Conservation (phyloP, 2,329 filamentous ascomycete genomes). For the Pestalotiopsis fici region DNA sequence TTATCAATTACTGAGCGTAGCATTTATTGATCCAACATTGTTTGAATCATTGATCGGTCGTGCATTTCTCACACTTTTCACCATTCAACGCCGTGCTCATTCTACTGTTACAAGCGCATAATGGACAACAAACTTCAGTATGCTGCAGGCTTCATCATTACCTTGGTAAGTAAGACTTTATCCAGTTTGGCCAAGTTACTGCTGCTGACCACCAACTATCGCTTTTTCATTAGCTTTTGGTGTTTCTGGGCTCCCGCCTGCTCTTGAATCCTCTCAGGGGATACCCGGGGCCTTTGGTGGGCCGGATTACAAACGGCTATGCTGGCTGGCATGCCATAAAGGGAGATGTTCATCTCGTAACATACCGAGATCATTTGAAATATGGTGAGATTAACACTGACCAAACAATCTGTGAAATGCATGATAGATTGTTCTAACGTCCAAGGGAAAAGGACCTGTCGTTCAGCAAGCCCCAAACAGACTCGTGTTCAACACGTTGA, state of each 20-base stretch:
- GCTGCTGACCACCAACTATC: neutral
- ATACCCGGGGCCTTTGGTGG: neutral
- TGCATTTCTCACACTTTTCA: neutral
- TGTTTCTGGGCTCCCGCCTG: neutral
- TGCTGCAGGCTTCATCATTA: neutral
- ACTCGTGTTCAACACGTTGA: slow-evolving; percentile 19
- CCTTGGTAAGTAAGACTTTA: neutral
- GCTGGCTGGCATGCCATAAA: neutral
- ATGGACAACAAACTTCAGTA: neutral
- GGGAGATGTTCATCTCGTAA: neutral
- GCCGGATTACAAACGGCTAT: neutral
- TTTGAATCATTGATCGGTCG: no score
- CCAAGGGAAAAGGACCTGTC: slow-evolving; percentile 13
- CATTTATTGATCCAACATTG: no score
- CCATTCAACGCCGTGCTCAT: neutral
- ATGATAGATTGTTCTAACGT: neutral
- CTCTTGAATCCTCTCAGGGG: neutral
- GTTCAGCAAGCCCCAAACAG: slow-evolving; percentile 18
- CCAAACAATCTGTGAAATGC: neutral
- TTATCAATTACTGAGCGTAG: no score
- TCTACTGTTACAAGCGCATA: neutral
- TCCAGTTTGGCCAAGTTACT: neutral
- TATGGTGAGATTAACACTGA: neutral
- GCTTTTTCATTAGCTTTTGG: neutral
- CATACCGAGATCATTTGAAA: neutral